phyloP scores from a whole-genome alignment of 306 rosid species.

The Glycine latifolia region DNA sequence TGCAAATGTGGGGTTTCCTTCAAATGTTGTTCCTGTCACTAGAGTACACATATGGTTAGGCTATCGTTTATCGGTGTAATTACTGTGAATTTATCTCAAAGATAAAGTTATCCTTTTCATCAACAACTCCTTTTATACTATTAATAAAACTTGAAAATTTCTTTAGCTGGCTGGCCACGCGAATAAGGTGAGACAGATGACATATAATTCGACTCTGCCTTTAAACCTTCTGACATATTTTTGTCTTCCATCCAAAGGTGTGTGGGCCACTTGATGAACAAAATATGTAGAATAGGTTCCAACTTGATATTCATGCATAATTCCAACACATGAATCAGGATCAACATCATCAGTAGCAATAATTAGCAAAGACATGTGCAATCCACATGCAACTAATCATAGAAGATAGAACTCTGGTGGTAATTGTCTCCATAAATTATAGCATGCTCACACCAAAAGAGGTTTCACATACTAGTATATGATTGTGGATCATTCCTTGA shows the following conservation, averaged over 20 bases:
- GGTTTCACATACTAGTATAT: not conserved
- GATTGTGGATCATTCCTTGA: too few species aligned
- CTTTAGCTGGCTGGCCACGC: not conserved
- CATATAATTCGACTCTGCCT: not conserved
- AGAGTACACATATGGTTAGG: too few species aligned
- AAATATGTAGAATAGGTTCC: not conserved
- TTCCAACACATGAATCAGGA: slow-evolving; percentile 35
- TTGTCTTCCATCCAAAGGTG: not conserved
- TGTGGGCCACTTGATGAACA: slow-evolving; percentile 34
- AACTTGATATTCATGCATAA: slow-evolving; percentile 1
- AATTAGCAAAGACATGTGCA: slow-evolving; percentile 46
- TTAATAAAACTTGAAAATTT: not conserved
- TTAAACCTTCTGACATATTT: not conserved
- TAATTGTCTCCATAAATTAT: not conserved
- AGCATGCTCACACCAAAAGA: not conserved
- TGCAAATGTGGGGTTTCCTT: too few species aligned
- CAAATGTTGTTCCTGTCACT: too few species aligned
- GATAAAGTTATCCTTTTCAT: not conserved
- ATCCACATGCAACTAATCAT: slow-evolving; percentile 42
- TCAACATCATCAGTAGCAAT: slow-evolving; percentile 5
- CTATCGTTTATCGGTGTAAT: too few species aligned
- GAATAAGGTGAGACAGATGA: slow-evolving; percentile 19
- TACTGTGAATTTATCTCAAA: not conserved
- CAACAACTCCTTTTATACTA: too few species aligned
- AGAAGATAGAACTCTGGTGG: not conserved